Percentiles rank a stretch among this genome's conserved stretches.
phyloP scores from a whole-genome alignment of 768 basidiomycete genomes.

The Boletus insuetus region DNA sequence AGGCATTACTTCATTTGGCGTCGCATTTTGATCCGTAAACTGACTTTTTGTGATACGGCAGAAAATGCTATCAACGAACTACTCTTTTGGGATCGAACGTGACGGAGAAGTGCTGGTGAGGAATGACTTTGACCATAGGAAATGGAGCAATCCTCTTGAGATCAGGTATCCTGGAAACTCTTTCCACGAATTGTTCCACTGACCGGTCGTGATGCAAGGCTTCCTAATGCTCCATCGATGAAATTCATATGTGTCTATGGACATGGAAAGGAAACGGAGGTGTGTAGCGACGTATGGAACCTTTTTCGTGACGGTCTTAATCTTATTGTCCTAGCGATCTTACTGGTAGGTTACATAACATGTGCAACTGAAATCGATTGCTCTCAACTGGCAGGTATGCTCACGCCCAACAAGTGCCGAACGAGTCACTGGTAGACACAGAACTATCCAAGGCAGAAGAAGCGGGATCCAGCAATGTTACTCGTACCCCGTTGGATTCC shows the following conservation, averaged over 20 bases:
- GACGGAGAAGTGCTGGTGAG: slow-evolving; percentile 58
- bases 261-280: slow-evolving; percentile 94
- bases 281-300: slow-evolving; percentile 28
- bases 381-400: slow-evolving; percentile 54
- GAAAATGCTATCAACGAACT: slow-evolving; percentile 84
- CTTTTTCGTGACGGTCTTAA: not conserved
- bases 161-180: slow-evolving; percentile 44
- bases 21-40: not conserved
- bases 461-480: slow-evolving; percentile 40
- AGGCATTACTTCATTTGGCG: slow-evolving; percentile 11
- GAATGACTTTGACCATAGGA: slow-evolving; percentile 72
- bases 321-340: slow-evolving; percentile 53
- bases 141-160: slow-evolving; percentile 94
- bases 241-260: slow-evolving; percentile 93
- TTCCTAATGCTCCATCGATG: slow-evolving; percentile 90
- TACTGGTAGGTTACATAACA: slow-evolving; percentile 60
- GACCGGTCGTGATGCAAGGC: slow-evolving; percentile 35
- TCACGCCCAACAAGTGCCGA: slow-evolving; percentile 64
- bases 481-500: slow-evolving; percentile 48
- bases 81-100: slow-evolving; percentile 85
- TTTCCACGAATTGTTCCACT: not conserved
- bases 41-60: slow-evolving; percentile 2
- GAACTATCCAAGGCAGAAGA: slow-evolving; percentile 44
- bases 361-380: not conserved
- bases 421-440: slow-evolving; percentile 51